Evolutionary conservation across 441 rosid species (phyloP).

Genomic region (Geranium incanum): DNA sequence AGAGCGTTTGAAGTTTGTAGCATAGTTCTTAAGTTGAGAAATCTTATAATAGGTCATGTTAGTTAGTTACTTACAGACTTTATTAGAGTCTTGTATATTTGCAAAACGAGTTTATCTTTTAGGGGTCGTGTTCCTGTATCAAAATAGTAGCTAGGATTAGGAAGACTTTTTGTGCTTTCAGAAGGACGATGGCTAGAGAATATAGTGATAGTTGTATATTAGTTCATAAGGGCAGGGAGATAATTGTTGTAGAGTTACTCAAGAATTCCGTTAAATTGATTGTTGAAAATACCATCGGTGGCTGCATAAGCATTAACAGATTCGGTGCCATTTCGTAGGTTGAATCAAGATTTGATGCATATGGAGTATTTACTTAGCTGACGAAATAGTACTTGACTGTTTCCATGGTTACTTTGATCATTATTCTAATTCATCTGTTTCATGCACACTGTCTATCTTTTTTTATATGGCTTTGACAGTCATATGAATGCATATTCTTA

Average conservation of each 20-base stretch:
- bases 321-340: too few species aligned
- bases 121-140: neutral
- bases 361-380: too few species aligned
- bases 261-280: neutral
- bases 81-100: constrained; percentile 15
- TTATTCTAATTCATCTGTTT: neutral
- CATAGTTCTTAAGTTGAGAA: too few species aligned
- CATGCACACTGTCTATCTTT: neutral
- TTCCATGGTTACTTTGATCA: neutral
- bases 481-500: constrained; percentile 17
- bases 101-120: constrained; percentile 11
- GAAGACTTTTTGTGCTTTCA: neutral
- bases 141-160: constrained; percentile 7
- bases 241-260: neutral
- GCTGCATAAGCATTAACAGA: neutral
- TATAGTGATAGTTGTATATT: neutral
- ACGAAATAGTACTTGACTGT: too few species aligned
- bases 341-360: too few species aligned
- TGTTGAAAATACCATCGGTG: neutral
- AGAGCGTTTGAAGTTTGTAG: too few species aligned
- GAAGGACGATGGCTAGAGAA: neutral
- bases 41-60: too few species aligned
- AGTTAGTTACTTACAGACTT: too few species aligned
- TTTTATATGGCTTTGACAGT: constrained; percentile 1
- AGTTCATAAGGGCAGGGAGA: neutral